These are phyloP conservation scores for Sanchytrium tribonematis DNA, from an alignment of 371 early-diverging fungal species.

Conservation along the genomic window DNA sequence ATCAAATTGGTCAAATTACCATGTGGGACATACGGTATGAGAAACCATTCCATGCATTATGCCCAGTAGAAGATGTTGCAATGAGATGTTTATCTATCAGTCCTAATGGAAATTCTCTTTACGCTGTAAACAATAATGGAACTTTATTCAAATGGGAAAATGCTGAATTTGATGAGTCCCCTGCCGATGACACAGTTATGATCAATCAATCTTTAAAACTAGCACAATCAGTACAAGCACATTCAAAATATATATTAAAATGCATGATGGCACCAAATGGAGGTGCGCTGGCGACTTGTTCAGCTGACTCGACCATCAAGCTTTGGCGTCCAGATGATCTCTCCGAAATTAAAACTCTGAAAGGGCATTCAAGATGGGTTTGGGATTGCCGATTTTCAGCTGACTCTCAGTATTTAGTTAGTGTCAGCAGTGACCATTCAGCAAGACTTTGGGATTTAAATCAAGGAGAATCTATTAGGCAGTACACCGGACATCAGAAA, in stretches of 20 bases:
- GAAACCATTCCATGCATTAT: conserved; percentile 7
- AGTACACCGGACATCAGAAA: conserved; percentile 69
- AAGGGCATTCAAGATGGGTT: conserved; percentile 65
- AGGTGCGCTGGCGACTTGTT: conserved; percentile 50
- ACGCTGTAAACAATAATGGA: conserved; percentile 68
- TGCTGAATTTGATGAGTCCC: conserved; percentile 63
- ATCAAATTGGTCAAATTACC: neutral
- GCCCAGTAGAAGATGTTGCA: conserved; percentile 61
- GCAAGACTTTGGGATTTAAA: conserved; percentile 59
- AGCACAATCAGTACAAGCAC: conserved; percentile 38
- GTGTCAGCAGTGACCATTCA: conserved; percentile 42
- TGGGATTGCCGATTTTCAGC: conserved; percentile 82
- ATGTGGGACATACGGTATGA: neutral
- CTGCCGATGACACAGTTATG: conserved; percentile 23
- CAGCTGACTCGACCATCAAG: conserved; percentile 47
- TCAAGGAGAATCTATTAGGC: conserved; percentile 50
- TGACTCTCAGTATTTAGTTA: conserved; percentile 64
- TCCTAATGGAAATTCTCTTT: conserved; percentile 53
- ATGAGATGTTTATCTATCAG: conserved; percentile 68
- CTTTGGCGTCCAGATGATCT: conserved; percentile 35
- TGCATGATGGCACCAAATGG: conserved; percentile 56
- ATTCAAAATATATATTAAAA: conserved; percentile 46
- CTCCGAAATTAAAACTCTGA: conserved; percentile 34
- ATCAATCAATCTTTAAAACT: conserved; percentile 35
- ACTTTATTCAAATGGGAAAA: conserved; percentile 1